phyloP scores from a whole-genome alignment of 2,329 filamentous ascomycete species.

The Knufia fluminis region DNA sequence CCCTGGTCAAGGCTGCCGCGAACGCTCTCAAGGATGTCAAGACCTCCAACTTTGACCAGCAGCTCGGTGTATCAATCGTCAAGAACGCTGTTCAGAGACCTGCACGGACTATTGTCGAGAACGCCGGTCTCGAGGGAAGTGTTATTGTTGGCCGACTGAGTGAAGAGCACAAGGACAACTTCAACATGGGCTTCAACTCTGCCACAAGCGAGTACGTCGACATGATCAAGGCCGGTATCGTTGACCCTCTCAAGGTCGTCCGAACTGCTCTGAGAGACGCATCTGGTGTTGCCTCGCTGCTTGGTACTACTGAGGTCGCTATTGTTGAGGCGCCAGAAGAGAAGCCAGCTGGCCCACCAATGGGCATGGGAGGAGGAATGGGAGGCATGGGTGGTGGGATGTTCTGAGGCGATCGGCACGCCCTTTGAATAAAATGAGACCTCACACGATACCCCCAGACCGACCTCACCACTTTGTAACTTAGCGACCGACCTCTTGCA shows the following conservation, averaged over 20 bases:
- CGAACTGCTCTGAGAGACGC: slow-evolving; percentile 92
- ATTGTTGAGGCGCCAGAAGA: slow-evolving; percentile 95
- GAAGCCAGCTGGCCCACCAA: slow-evolving; percentile 56
- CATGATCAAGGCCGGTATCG: slow-evolving; percentile 95
- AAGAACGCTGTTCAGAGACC: slow-evolving; percentile 97
- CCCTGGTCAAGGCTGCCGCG: slow-evolving; percentile 89
- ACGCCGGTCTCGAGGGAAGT: slow-evolving; percentile 89
- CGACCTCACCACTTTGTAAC: slow-evolving; percentile 5
- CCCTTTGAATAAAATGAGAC: no score
- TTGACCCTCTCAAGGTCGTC: slow-evolving; percentile 98
- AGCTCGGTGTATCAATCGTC: slow-evolving; percentile 93
- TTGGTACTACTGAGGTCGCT: slow-evolving; percentile 95
- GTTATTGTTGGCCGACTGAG: slow-evolving; percentile 97
- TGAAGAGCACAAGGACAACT: slow-evolving; percentile 82
- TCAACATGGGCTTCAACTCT: slow-evolving; percentile 98
- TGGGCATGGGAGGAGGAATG: slow-evolving; percentile 15
- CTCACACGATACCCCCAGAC: slow-evolving; percentile 3
- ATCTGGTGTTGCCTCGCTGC: slow-evolving; percentile 88
- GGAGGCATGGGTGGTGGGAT: slow-evolving; percentile 54
- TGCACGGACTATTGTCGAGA: slow-evolving; percentile 92
- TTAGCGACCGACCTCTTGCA: slow-evolving; percentile 10
- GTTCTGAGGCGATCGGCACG: slow-evolving; percentile 54
- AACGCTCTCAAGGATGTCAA: slow-evolving; percentile 79
- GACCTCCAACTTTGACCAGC: slow-evolving; percentile 94
- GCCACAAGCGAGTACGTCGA: slow-evolving; percentile 96